Base-by-base conservation (phyloP, 257 asterid species). In the Petunia secreta region DNA sequence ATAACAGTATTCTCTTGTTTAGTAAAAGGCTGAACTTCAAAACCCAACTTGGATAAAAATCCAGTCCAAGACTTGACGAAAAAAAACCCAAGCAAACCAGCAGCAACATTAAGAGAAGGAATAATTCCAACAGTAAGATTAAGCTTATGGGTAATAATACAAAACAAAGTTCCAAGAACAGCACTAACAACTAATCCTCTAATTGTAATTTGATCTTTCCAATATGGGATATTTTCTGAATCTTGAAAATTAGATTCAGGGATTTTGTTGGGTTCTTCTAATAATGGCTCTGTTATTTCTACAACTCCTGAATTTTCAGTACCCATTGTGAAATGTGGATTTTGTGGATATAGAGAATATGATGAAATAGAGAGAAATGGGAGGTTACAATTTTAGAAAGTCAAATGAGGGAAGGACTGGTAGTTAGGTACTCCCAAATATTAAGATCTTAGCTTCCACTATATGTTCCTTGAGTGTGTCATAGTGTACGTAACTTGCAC, bases 171-270 rank as follows among this genome's bases (percentile, higher is more conserved):
- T 1, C 99, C 99, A 62, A 95, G 84, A 14, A 93, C n/a, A 37
- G 97, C 97, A 82, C 99, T 92, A 63, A 88, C 97, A 52, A 91
- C 82, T 11, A 95, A 86, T 8, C 99, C 97, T 83, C 99, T 89
- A 78, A 95, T 77, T 57, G 99, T 95, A 73, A 95, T 95, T 89
- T 93, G 99, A 54, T 95, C 97, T 77, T 90, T 93, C 99, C 99
- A 95, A 9, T 84, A 90, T 0, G 98, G 98, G 25, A 92, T 71
- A 25, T 0, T 83, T 6, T 55, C 88, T 7, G 80, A 73, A 2
- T 53, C 36, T 39, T 80, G 89, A 37, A 44, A 77, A 71, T 75
- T 81, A 14, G 78, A 55, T 14, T 81, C 87, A 43, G 9, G 15
- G 81, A 46, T 65, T 48, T 86, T 85, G 7, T 83, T 80, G 6